Percentiles rank a stretch among this genome's conserved stretches.
Evolutionary conservation across 257 asterid genomes (phyloP).

Genomic region (Paraleonurus japonicus): DNA sequence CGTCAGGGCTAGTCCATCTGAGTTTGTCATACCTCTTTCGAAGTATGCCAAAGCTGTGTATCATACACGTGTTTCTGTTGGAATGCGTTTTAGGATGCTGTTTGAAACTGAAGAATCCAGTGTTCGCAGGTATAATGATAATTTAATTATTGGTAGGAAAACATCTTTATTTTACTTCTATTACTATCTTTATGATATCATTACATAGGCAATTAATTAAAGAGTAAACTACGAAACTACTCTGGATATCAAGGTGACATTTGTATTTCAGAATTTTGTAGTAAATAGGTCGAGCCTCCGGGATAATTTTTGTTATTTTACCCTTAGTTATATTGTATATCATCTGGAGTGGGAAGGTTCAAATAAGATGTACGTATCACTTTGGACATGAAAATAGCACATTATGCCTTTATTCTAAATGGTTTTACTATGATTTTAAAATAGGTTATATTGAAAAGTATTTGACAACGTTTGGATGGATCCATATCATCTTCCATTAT

Average conservation of each 20-base stretch:
- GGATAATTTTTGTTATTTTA: not conserved
- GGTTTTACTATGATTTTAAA: not conserved
- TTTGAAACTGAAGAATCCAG: conserved; percentile 99
- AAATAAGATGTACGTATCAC: not conserved
- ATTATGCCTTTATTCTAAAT: not conserved
- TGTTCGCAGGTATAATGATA: conserved; percentile 73
- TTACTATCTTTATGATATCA: not conserved
- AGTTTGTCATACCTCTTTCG: conserved; percentile 85
- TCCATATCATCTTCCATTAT: not conserved
- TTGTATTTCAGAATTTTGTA: not conserved
- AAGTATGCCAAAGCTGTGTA: conserved; percentile 89
- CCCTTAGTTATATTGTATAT: not conserved
- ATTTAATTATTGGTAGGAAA: not conserved
- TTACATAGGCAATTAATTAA: not conserved
- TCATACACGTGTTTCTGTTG: conserved; percentile 92
- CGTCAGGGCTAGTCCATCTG: conserved; percentile 96
- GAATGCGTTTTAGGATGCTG: conserved; percentile 96
- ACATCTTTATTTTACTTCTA: not conserved
- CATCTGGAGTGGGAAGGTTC: not conserved
- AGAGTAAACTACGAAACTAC: not conserved
- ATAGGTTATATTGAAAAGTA: not conserved
- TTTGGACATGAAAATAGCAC: not conserved
- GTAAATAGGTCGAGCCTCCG: not conserved
- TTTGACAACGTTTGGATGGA: not conserved
- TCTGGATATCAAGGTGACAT: not conserved